Base-by-base conservation (phyloP, 805 yeast genomes). In the Huiozyma sinensis region DNA sequence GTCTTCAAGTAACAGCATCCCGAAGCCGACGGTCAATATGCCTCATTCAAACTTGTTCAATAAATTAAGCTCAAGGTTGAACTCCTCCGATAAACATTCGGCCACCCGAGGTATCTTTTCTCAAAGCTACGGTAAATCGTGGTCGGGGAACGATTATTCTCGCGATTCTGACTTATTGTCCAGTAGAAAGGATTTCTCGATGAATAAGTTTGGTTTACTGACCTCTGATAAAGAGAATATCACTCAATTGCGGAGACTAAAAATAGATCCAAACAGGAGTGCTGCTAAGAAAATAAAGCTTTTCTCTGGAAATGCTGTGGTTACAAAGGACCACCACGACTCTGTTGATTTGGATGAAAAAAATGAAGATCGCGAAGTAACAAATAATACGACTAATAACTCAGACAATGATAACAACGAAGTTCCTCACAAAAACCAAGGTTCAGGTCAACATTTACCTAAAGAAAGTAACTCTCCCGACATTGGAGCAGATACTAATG, bases 271-370 rank as follows among this genome's bases (percentile, higher is more conserved):
- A 11, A 51, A 54, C 4, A 64, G 72, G 50, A 66, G 69, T 36
- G 72, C 70, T 6, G 70, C 73, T 0, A 69, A 70, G 49, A 66
- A 68, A 49, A 40, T 66, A 36, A 68, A 64, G 47, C 51, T 70
- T 4, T 55, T 68, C 5, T 50, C 60, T 7, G 67, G 66, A 0
- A 44, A 43, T 8, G 34, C 60, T 5, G 33, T 49, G 2, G 37
- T 49, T 7, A 59, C 64, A 0, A 54, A 53, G 31, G 42, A 10
- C 7, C 39, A 37, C n/a, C 7, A 10, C 7, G 10, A 29, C 9
- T 9, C 12, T 12, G 3, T 35, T 13, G 33, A 41, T 35, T 36
- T 33, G 28, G 40, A 8, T 31, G 33, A 40, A 11, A 48, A 44
- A 7, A 47, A 45, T 24, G 47, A 46, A 27, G 28, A 38, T 9